Evolutionary conservation across 176 grass and related monocot species (phyloP), one percentile per base, ranked within the genome.

Genomic region (Oryza glaberrima): DNA sequence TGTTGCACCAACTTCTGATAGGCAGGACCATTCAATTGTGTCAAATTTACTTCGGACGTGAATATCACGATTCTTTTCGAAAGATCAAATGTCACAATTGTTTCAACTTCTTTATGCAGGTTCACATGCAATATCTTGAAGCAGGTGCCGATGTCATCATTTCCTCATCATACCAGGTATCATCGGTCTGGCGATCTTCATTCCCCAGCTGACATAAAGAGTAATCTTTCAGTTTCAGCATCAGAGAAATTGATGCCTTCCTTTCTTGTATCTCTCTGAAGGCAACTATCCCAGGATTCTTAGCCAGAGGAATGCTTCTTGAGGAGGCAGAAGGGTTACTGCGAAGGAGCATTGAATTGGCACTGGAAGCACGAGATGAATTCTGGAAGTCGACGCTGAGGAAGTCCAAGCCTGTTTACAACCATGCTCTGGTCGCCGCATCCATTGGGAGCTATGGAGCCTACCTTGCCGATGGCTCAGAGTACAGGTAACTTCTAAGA

Each of bases 131-230:
- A 79, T 97, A 94, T 58, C 91, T 97, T 47, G 87, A 94, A 83
- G 94, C 91, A 5, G 91, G 94, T 12, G 94, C 94, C 4, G 89
- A 97, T 77, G 77, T 97, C 60, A 81, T 97, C 34, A 87, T 97
- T 75, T 91, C 91, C 16, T 94, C 91, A 22, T 97, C 94, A 14
- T 97, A 97, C 63, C 94, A 97, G 94, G 94, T 97, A 69, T 20
- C 12, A 2, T 11, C 58, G 11, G 20, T 11, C 17, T 8, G 22
- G 4, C 32, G 20, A 13, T 2, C 73, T 89, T 66, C 41, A 36
- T 60, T 60, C 66, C 61, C 40, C 52, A 65, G 20, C 61, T 5
- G 7, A n/a, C 38, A 48, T 75, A 5, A 36, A 36, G 3, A 46
- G 75, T 15, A 30, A 70, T 30, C 25, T 8, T 65, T 16, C 5